Conservation (phyloP, 1,139 yeast species). For the Diutina siamensis region DNA sequence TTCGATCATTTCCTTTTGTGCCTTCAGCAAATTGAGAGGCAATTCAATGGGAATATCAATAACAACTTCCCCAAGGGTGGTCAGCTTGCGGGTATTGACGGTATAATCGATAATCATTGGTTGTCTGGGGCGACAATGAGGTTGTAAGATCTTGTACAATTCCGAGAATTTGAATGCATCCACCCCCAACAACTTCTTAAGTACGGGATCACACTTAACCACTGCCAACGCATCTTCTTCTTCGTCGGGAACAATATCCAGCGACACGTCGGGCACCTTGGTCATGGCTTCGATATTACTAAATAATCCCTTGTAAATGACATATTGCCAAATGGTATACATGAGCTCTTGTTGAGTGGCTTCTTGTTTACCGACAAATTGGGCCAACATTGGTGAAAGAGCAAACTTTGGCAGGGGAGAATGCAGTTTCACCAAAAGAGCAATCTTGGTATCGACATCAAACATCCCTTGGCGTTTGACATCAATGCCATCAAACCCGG, state of each 20-base stretch:
- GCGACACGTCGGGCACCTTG: constrained; percentile 29
- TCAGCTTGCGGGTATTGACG: constrained; percentile 61
- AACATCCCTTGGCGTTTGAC: constrained; percentile 66
- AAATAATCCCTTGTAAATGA: constrained; percentile 57
- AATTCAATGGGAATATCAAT: constrained; percentile 63
- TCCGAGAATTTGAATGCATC: constrained; percentile 56
- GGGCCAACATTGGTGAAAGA: constrained; percentile 51
- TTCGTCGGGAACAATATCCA: constrained; percentile 16
- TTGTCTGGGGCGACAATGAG: constrained; percentile 57
- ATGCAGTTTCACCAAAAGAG: constrained; percentile 74
- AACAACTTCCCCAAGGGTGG: constrained; percentile 72
- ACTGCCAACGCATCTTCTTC: constrained; percentile 31
- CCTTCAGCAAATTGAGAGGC: constrained; percentile 30
- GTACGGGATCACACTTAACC: constrained; percentile 54
- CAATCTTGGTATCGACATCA: constrained; percentile 59
- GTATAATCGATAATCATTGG: constrained; percentile 72
- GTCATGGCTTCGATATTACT: constrained; percentile 27
- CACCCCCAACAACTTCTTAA: constrained; percentile 45
- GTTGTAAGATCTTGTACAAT: constrained; percentile 52
- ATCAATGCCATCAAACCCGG: constrained; percentile 74
- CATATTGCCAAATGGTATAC: constrained; percentile 80
- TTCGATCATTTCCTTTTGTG: constrained; percentile 29
- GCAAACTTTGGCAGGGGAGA: constrained; percentile 34
- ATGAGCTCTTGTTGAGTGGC: constrained; percentile 83
- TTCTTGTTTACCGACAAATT: constrained; percentile 63